Evolutionary conservation across 805 yeast species (phyloP).

Genomic region (Komagataella mondaviorum): DNA sequence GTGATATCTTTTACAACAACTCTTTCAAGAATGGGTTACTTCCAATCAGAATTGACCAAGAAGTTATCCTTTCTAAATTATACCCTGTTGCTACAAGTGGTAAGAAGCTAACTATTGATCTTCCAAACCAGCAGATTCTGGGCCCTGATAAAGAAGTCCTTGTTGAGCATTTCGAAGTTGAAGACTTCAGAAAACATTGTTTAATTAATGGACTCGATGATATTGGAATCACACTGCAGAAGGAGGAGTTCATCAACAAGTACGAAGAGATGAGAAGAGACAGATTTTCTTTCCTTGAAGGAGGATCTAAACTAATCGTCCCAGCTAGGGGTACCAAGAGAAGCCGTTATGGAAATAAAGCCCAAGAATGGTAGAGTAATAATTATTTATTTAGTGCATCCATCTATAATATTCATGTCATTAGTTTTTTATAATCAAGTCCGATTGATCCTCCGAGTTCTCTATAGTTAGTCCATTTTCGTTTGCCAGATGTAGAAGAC

Average conservation of each 20-base stretch:
- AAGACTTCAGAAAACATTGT: constrained; percentile 89
- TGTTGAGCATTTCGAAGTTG: constrained; percentile 77
- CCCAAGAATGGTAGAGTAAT: constrained; percentile 56
- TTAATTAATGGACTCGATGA: constrained; percentile 92
- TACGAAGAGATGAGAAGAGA: constrained; percentile 71
- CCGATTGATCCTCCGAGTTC: constrained; percentile 20
- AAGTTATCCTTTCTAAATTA: constrained; percentile 54
- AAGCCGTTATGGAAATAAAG: constrained; percentile 48
- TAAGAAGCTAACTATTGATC: constrained; percentile 59
- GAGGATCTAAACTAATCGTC: constrained; percentile 55
- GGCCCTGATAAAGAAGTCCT: constrained; percentile 59
- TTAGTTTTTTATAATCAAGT: constrained; percentile 15
- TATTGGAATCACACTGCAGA: constrained; percentile 88
- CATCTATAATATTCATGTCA: not conserved
- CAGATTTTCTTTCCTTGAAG: constrained; percentile 84
- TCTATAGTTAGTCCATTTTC: constrained; percentile 29
- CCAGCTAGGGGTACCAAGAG: constrained; percentile 62
- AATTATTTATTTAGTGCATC: not conserved
- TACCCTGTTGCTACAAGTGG: constrained; percentile 75
- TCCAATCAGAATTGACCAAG: constrained; percentile 84
- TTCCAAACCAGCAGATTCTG: constrained; percentile 72
- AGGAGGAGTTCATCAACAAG: constrained; percentile 60
- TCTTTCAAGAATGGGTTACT: constrained; percentile 91
- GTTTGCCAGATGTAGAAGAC: constrained; percentile 34
- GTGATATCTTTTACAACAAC: constrained; percentile 96